phyloP scores from a whole-genome alignment of 1,284 basidiomycete species.

The Rhodotorula glutinis region DNA sequence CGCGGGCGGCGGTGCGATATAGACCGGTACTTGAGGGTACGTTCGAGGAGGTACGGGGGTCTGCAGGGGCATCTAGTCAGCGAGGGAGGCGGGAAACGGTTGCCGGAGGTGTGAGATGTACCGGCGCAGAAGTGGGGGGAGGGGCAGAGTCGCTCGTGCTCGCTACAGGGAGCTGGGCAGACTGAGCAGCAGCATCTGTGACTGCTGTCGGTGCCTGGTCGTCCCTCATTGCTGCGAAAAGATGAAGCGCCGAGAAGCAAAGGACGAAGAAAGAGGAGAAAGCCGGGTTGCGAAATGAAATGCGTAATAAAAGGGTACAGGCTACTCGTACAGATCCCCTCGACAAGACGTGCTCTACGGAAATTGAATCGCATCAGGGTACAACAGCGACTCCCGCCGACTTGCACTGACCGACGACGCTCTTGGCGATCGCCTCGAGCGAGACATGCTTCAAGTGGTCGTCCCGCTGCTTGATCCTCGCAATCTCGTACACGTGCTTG shows the following conservation, averaged over 20 bases:
- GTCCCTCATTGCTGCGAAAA: not conserved
- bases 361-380: conserved; percentile 53
- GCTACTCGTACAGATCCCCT: too few species aligned
- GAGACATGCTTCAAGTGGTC: conserved; percentile 71
- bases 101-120: conserved; percentile 5
- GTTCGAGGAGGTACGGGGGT: conserved; percentile 7
- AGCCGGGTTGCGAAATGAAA: too few species aligned
- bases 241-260: not conserved
- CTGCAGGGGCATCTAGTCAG: not conserved
- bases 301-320: not conserved
- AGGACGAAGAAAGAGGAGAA: not conserved
- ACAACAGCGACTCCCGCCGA: conserved; percentile 83
- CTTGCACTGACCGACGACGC: conserved; percentile 77
- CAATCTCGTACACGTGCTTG: conserved; percentile 99
- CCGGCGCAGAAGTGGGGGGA: conserved; percentile 7
- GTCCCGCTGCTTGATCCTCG: conserved; percentile 92
- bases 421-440: conserved; percentile 80
- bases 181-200: not conserved
- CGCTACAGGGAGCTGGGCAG: not conserved
- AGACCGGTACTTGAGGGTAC: conserved; percentile 1
- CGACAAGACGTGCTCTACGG: too few species aligned
- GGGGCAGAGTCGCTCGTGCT: conserved; percentile 18
- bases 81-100: not conserved
- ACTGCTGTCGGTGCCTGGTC: conserved; percentile 5
- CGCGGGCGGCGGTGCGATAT: conserved; percentile 4